These are phyloP conservation scores for Pseudogymnoascus sp. DNA, from an alignment of 2,329 filamentous ascomycete genomes.

Conservation along the genomic window DNA sequence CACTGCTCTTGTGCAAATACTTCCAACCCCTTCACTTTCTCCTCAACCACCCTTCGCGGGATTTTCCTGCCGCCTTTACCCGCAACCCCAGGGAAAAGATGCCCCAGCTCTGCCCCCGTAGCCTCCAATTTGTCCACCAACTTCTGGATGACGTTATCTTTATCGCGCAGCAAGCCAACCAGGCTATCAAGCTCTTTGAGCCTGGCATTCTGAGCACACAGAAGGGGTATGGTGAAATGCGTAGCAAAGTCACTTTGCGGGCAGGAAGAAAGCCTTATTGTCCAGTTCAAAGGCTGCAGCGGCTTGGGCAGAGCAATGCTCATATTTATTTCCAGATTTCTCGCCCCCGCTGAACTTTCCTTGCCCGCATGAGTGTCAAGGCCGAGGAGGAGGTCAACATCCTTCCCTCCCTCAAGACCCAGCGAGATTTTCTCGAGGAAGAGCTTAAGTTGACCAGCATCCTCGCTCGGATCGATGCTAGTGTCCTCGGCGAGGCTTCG, in stretches of 20 bases:
- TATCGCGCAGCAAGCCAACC: conserved; percentile 39
- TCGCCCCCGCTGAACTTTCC: conserved; percentile 30
- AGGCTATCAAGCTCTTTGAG: conserved; percentile 38
- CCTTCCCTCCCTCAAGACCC: conserved; percentile 39
- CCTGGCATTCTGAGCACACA: conserved; percentile 37
- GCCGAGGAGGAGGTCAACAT: conserved; percentile 36
- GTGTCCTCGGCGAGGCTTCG: conserved; percentile 57
- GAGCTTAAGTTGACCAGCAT: conserved; percentile 57
- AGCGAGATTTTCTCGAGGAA: conserved; percentile 57
- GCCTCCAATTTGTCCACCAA: conserved; percentile 47
- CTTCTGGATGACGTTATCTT: conserved; percentile 48
- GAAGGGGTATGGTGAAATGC: conserved; percentile 41
- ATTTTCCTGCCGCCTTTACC: conserved; percentile 32
- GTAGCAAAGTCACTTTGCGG: conserved; percentile 33
- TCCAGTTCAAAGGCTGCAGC: conserved; percentile 58
- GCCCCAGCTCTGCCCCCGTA: conserved; percentile 41
- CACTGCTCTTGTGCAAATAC: conserved; percentile 34
- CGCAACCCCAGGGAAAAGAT: conserved; percentile 40
- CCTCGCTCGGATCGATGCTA: conserved; percentile 66
- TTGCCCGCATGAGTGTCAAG: conserved; percentile 32
- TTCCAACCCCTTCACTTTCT: conserved; percentile 39
- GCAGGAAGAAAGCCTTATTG: conserved; percentile 44
- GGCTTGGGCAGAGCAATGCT: conserved; percentile 55
- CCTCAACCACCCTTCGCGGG: conserved; percentile 30
- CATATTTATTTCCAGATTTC: conserved; percentile 42